Base-by-base conservation (phyloP, 495 filamentous ascomycete species). In the Trichoderma orchidacearum region DNA sequence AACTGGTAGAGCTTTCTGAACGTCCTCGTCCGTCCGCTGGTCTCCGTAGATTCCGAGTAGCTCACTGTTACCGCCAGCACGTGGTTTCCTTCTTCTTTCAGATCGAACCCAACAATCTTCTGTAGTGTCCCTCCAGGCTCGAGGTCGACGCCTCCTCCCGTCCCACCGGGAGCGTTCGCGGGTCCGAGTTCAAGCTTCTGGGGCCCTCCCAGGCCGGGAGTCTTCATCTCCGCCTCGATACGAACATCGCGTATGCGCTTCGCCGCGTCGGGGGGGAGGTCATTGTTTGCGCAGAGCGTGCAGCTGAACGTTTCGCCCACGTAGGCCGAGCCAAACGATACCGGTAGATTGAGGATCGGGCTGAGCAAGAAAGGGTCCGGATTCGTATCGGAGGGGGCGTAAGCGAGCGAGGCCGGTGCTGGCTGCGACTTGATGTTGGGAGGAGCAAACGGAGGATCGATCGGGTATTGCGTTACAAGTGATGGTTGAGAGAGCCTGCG, bases 1-100 rank as follows among this genome's bases (percentile, higher is more conserved):
- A 98, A 98, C 68, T 97, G 94, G 67, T 98, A 98, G 58, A 98
- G 70, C 69, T 98, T 98, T 60, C 92, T 75, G 66, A 97, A 98
- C 12, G 88, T 95, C 58, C 94, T 75, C 25, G 85, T 83, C 35
- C 89, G 78, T 30, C 85, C 86, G 55, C 79, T 80, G 25, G 80
- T 81, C 29, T 81, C 79, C 35, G 79, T 80, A 1, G 76, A 75
- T 57, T 85, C 80, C 30, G 84, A 89, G 69, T 98, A 98, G 52
- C 85, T 90, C 31, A 98, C 85, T 54, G 89, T 97, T 34, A 97
- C 93, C n/a, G 86, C 89, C 5, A 98, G 75, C 13, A 95, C 85
- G 67, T 98, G 92, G 60, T 84, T 87, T 5, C 94, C 93, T 68
- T 96, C 92, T 65, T 97, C 93, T 61, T 90, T 89, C 18, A 98